Evolutionary conservation across 2,329 filamentous ascomycete species (phyloP), one percentile per base, ranked within the genome.

Genomic region (Monilinia vaccinii-corymbosi): DNA sequence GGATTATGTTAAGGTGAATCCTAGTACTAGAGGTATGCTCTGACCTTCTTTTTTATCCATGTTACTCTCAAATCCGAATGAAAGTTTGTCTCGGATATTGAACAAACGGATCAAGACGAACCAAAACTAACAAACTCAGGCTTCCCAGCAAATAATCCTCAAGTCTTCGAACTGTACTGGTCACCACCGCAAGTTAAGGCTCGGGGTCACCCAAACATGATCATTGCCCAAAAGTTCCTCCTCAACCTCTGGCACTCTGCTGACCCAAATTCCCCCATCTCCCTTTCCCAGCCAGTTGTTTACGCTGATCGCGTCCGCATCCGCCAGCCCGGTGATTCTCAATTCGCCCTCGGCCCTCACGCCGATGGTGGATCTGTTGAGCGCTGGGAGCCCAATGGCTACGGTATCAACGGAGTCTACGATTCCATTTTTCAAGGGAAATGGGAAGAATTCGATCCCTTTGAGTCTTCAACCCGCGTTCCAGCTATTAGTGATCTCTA

Each of bases 401-500:
- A 91, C 65, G 83, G 85, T 0, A 75, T 70, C 2, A 80, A 85
- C 14, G 76, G 78, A 2, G 88, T 92, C 3, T 97, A 96, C 72
- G 81, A 87, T 61, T 74, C 79, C 23, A 80, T 97, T 10, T 87
- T 91, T 60, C 73, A 81, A 23, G 93, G 92, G 0, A 73, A 78
- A 0, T 96, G 91, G 91, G 89, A 95, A 64, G 72, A 79, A 2
- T 92, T 90, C 69, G 89, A 97, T 68, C 83, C 91, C 0, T 97
- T 87, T 83, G 90, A 96, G 68, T 85, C 85, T 0, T 84, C 81
- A 64, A 81, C 82, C 8, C 81, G 92, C 4, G 78, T 93, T 0
- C 73, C 76, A 0, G 89, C 87, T 3, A 80, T 84, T 2, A 85
- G 83, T 62, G 87, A 96, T 72, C 75, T 92, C 38, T 94, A 97